Base-by-base conservation (phyloP, 2,329 filamentous ascomycete species). In the Epicoccum nigrum region DNA sequence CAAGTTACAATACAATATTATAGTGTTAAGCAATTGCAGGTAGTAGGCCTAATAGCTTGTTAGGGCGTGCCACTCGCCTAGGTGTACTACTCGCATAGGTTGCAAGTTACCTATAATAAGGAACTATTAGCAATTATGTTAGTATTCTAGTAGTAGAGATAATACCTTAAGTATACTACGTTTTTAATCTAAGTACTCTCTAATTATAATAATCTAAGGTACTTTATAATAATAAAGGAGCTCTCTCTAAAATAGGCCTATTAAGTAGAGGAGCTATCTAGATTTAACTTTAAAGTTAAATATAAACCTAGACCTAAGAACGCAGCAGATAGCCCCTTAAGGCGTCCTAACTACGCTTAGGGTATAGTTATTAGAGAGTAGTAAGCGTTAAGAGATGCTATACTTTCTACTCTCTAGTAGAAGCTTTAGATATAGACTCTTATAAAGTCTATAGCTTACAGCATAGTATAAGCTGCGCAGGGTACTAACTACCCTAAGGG, bases 61-160 rank as follows among this genome's bases (percentile, higher is more conserved):
- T n/a, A n/a, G n/a, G n/a, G n/a, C n/a, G n/a, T n/a, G n/a, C n/a
- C n/a, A n/a, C n/a, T n/a, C n/a, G n/a, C n/a, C n/a, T n/a, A n/a
- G n/a, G n/a, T n/a, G n/a, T n/a, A n/a, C n/a, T n/a, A n/a, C n/a
- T n/a, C n/a, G n/a, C n/a, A n/a, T n/a, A n/a, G n/a, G n/a, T n/a
- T n/a, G n/a, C n/a, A n/a, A n/a, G n/a, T n/a, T 12, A 44, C 33
- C n/a, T 23, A 50, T 32, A 28, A 50, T 32, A 45, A 45, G 35
- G 23, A 51, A 23, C 30, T 43, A 15, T 32, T 21, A 16, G 32
- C 12, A 12, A 50, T 50, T 17, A 12, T 38, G 7, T 8, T 31
- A 31, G 19, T 9, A 6, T 50, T 50, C 27, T 17, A n/a, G 20
- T 15, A 50, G 23, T 50, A 23, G 32, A 20, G 21, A 37, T 19